Evolutionary conservation across 192 early-diverging fungal genomes (phyloP), one percentile per base, ranked within the genome.

Genomic region (Gaertneriomyces sp.): DNA sequence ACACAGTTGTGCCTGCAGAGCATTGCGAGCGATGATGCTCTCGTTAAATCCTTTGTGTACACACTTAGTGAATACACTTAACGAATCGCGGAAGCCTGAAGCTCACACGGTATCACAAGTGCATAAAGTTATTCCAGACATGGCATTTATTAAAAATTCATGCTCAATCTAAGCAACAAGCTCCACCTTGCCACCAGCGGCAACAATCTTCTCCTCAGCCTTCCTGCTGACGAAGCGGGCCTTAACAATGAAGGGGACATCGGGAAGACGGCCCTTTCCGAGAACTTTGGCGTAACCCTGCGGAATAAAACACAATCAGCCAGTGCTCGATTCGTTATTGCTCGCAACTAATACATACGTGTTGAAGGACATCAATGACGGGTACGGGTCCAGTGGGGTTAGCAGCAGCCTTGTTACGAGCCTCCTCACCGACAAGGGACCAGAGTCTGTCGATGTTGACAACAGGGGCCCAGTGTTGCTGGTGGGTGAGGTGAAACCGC

Each of bases 141-240:
- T 33, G 2, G 25, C 25, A 33, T 33, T 33, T 33, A 33, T 33
- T 33, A 33, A 33, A 33, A 33, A 33, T 2, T 33, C 25, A 33
- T 33, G 0, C 25, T 33, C 25, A 33, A 33, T 72, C 75, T 79
- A 84, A 45, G 82, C 82, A 71, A 77, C 64, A 50, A 84, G 74
- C 69, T 84, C 82, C 45, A 84, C 82, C 68, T 77, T 74, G 42
- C 96, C 96, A 83, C 96, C 96, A 72, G 85, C 93, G 72, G 84
- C 89, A 84, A 96, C 91, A 86, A 98, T 96, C 93, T 98, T 98
- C 83, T 95, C 85, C 88, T 98, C 96, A 53, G 96, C 96, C 72
- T 81, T 77, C 76, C 87, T 83, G 76, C 89, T 91, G 74, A 98
- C 91, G 66, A 85, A 93, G 61, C 93, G 86, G 66, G 96, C 84